These are phyloP conservation scores for Fusarium ramigenum DNA, from an alignment of 2,329 filamentous ascomycete species.

Conservation along the genomic window DNA sequence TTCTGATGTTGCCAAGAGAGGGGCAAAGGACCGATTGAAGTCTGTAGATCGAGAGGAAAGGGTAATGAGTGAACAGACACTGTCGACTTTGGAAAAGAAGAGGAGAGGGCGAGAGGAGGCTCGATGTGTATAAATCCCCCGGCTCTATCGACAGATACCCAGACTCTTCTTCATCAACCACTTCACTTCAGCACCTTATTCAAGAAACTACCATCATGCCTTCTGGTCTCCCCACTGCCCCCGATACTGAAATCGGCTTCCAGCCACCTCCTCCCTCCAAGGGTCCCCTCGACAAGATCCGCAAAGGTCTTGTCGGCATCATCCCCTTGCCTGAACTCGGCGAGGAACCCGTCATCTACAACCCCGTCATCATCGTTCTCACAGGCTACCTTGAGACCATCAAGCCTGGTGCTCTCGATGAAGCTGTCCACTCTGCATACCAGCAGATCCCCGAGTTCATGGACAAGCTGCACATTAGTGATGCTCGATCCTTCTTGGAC, in stretches of 20 bases:
- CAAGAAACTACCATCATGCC: not conserved
- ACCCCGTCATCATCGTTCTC: not conserved
- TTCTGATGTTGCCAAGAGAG: not conserved
- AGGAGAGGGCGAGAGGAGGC: not conserved
- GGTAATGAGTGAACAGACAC: not conserved
- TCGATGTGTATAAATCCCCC: not conserved
- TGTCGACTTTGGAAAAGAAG: no score
- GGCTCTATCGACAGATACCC: fast-evolving
- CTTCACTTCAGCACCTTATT: not conserved
- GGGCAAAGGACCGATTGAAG: not conserved
- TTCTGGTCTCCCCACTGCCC: slow-evolving; percentile 12
- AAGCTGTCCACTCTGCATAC: not conserved
- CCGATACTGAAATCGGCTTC: slow-evolving; percentile 8
- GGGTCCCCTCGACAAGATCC: not conserved
- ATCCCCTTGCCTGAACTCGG: not conserved
- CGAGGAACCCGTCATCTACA: not conserved
- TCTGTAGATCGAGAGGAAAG: not conserved
- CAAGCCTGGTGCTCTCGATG: not conserved
- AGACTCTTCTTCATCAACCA: not conserved
- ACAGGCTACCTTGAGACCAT: not conserved
- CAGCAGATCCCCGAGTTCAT: slow-evolving; percentile 6
- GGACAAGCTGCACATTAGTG: slow-evolving; percentile 5
- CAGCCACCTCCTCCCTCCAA: not conserved
- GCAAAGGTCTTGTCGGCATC: not conserved
- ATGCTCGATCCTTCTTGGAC: slow-evolving; percentile 1